Percentiles rank a stretch among this genome's conserved stretches.
Conservation (phyloP, 148 eudicot species). For the Salicornia ramosissima region DNA sequence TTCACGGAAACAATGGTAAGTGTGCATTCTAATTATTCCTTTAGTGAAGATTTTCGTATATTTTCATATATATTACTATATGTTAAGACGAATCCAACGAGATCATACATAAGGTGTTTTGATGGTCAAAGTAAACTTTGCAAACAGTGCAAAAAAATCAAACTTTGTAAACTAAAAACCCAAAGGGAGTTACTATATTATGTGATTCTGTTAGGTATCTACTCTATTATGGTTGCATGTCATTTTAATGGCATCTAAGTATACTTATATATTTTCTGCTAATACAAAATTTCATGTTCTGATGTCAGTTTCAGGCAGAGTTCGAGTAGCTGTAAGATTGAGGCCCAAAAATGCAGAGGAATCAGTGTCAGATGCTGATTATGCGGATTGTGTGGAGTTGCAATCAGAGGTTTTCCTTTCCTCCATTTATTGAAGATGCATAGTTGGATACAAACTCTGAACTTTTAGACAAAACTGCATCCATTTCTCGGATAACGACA, state of each 20-base stretch:
- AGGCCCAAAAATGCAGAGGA: conserved; percentile 93
- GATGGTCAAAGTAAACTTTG: no score
- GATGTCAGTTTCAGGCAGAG: conserved; percentile 68
- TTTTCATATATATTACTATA: no score
- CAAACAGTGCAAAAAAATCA: no score
- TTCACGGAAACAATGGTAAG: no score
- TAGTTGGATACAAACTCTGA: background rate
- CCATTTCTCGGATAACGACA: background rate
- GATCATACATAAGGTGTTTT: no score
- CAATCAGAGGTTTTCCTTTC: conserved; percentile 67
- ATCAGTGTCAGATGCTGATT: conserved; percentile 89
- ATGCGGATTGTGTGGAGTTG: conserved; percentile 93
- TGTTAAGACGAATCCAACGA: no score
- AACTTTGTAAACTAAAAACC: no score
- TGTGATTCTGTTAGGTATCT: no score
- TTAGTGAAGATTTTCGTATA: no score
- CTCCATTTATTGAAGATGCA: background rate
- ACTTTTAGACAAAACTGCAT: background rate
- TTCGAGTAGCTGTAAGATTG: conserved; percentile 88
- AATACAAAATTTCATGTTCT: background rate
- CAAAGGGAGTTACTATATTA: no score
- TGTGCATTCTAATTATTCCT: no score
- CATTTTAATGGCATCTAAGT: background rate
- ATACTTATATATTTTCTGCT: background rate
- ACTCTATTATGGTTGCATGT: background rate